A percentile compares a stretch with the other conserved stretches of the same genome.
phyloP scores from a whole-genome alignment of 441 rosid species.

The Erysimum cheiri region DNA sequence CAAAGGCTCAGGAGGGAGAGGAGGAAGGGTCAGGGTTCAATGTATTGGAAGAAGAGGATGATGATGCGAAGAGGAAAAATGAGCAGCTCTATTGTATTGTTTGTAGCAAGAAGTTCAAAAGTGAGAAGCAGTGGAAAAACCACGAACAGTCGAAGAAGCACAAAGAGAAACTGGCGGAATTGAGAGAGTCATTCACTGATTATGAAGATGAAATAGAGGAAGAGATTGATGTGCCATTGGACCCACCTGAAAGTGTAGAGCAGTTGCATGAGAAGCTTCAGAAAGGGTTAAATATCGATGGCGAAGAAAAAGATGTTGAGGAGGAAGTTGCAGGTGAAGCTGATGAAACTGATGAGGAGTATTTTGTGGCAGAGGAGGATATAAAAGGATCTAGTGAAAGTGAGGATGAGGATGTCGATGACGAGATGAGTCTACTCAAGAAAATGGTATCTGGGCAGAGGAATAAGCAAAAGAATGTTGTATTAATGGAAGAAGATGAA shows the following conservation, averaged over 20 bases:
- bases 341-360: constrained; percentile 52
- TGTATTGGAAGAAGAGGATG: constrained; percentile 49
- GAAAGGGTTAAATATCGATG: constrained; percentile 50
- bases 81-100: constrained; percentile 83
- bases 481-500: constrained; percentile 46
- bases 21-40: constrained; percentile 49
- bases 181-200: constrained; percentile 65
- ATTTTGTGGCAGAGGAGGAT: constrained; percentile 52
- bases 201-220: constrained; percentile 53
- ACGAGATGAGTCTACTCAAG: constrained; percentile 67
- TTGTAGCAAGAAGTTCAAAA: constrained; percentile 92
- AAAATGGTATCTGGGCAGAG: constrained; percentile 69
- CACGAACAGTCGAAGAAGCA: constrained; percentile 99
- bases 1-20: constrained; percentile 57
- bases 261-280: constrained; percentile 58
- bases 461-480: constrained; percentile 52
- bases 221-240: constrained; percentile 41
- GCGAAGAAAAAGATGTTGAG: constrained; percentile 40
- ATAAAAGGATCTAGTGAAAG: constrained; percentile 40
- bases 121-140: constrained; percentile 97
- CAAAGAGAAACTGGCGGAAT: constrained; percentile 85
- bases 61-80: constrained; percentile 47
- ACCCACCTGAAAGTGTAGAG: constrained; percentile 43
- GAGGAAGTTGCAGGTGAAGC: constrained; percentile 44
- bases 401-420: constrained; percentile 54